A percentile compares a stretch with the other conserved stretches of the same genome.
Conservation (phyloP, 441 rosid species). For the Adansonia rubrostipa region DNA sequence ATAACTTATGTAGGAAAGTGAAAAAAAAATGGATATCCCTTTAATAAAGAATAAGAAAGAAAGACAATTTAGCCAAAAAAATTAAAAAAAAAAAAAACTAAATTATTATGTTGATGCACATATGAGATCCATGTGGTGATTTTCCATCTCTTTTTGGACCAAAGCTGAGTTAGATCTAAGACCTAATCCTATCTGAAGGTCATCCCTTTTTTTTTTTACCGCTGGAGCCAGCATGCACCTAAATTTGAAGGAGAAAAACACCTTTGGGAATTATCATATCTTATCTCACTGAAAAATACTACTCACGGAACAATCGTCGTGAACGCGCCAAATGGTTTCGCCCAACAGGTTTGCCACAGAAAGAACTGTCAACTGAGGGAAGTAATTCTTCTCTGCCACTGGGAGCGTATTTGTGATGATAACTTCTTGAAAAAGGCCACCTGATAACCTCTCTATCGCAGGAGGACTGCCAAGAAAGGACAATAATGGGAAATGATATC, state of each 20-base stretch:
- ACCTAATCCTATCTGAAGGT: constrained; percentile 24
- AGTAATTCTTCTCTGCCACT: constrained; percentile 64
- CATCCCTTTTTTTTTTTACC: not conserved
- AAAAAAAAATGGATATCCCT: not conserved
- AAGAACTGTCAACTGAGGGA: constrained; percentile 66
- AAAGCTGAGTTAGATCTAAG: constrained; percentile 1
- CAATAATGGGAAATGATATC: not conserved
- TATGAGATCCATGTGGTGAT: not conserved
- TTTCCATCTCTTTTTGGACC: not conserved
- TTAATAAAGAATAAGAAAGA: not conserved
- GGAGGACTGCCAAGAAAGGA: constrained; percentile 53
- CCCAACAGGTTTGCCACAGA: constrained; percentile 72
- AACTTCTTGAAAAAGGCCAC: constrained; percentile 77
- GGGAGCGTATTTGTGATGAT: constrained; percentile 75
- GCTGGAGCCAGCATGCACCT: not conserved
- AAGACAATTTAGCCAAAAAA: not conserved
- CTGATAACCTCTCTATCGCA: constrained; percentile 68
- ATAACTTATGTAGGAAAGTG: too few species aligned
- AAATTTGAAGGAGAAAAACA: constrained; percentile 3
- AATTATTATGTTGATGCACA: not conserved
- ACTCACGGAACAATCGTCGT: constrained; percentile 74
- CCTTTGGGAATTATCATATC: not conserved
- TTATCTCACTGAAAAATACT: constrained; percentile 63
- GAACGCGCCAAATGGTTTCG: constrained; percentile 81
- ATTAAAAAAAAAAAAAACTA: not conserved